phyloP scores from a whole-genome alignment of 257 asterid species.

The Salvia rosmarinus region DNA sequence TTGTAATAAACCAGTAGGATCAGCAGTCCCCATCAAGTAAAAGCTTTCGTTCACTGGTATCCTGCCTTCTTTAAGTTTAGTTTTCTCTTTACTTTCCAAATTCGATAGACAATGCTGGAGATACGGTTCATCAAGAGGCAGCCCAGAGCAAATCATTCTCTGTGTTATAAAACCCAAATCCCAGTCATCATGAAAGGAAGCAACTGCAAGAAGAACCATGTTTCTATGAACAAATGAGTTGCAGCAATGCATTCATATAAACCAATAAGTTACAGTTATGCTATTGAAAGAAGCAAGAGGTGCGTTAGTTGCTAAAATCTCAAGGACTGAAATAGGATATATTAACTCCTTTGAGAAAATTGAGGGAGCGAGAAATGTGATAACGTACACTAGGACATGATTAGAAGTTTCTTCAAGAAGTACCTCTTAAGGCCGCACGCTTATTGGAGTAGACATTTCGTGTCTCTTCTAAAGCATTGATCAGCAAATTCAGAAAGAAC shows the following conservation, averaged over 20 bases:
- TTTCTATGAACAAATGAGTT: neutral
- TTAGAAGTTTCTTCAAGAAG: neutral
- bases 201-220: conserved; percentile 57
- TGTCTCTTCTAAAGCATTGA: conserved; percentile 55
- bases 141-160: conserved; percentile 72
- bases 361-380: neutral
- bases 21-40: conserved; percentile 91
- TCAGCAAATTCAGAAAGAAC: conserved; percentile 58
- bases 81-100: conserved; percentile 46
- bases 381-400: conserved; percentile 10
- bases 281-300: conserved; percentile 20
- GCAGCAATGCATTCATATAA: neutral
- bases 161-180: conserved; percentile 51
- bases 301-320: neutral
- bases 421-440: conserved; percentile 77
- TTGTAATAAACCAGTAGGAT: conserved; percentile 70
- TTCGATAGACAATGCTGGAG: conserved; percentile 59
- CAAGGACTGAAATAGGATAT: neutral
- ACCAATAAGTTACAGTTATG: neutral
- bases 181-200: conserved; percentile 51
- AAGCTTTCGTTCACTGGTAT: conserved; percentile 73
- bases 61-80: conserved; percentile 56
- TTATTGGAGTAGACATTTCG: conserved; percentile 48
- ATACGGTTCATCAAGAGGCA: conserved; percentile 76
- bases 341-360: conserved; percentile 8